These are phyloP conservation scores for Scutellaria barbata DNA, from an alignment of 257 asterid species.

Conservation along the genomic window DNA sequence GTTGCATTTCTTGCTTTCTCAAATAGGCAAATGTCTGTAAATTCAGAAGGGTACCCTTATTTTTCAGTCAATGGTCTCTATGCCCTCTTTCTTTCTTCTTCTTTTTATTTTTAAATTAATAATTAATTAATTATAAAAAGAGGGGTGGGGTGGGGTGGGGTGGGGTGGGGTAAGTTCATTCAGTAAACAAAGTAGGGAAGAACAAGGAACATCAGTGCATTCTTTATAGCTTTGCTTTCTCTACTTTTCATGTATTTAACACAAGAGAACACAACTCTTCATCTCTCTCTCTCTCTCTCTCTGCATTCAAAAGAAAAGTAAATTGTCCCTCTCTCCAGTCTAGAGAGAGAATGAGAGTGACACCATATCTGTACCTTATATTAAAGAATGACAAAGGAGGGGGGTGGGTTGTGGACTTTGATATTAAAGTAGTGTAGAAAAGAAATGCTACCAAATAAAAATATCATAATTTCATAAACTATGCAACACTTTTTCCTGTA, in stretches of 20 bases:
- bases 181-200: slow-evolving; percentile 39
- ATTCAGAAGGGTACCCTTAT: slow-evolving; percentile 16
- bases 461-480: slow-evolving; percentile 37
- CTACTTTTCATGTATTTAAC: slow-evolving; percentile 65
- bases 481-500: slow-evolving; percentile 46
- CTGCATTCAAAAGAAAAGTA: slow-evolving; percentile 46
- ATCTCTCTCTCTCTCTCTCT: slow-evolving; percentile 40
- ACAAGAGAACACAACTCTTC: slow-evolving; percentile 42
- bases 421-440: slow-evolving; percentile 7
- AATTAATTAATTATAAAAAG: background rate
- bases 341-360: slow-evolving; percentile 31
- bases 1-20: background rate
- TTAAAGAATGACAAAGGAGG: background rate
- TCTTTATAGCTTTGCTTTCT: slow-evolving; percentile 63
- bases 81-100: slow-evolving; percentile 30
- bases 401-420: slow-evolving; percentile 21
- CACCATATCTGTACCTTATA: slow-evolving; percentile 4
- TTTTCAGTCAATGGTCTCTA: slow-evolving; percentile 45
- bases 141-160: background rate
- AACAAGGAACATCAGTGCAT: slow-evolving; percentile 52
- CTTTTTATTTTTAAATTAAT: background rate
- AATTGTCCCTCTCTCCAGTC: slow-evolving; percentile 28
- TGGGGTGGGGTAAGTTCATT: background rate
- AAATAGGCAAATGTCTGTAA: background rate
- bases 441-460: slow-evolving; percentile 33